phyloP scores from a whole-genome alignment of 2,329 filamentous ascomycete species.

The Fusarium keratoplasticum region DNA sequence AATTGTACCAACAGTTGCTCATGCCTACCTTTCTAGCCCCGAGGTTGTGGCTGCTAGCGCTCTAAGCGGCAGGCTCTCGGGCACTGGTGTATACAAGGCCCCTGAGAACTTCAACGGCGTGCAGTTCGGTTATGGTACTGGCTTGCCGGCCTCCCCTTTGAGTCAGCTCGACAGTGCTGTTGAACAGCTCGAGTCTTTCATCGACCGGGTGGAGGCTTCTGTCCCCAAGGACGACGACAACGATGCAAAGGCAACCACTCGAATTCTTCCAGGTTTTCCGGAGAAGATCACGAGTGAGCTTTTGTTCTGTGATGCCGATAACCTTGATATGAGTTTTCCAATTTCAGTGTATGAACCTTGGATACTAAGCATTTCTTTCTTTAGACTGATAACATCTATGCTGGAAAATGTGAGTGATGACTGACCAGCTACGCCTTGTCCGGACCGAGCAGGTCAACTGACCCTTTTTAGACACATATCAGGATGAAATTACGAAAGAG shows the following conservation, averaged over 20 bases:
- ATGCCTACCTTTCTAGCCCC: conserved; percentile 86
- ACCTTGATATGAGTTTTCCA: background rate
- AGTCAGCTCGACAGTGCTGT: background rate
- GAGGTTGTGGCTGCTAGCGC: conserved; percentile 92
- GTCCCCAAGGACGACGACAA: background rate
- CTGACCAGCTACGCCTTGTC: background rate
- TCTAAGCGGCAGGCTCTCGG: conserved; percentile 74
- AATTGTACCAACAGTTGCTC: background rate
- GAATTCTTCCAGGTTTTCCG: background rate
- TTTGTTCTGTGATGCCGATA: background rate
- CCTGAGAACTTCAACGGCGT: conserved; percentile 61
- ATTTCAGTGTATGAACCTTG: background rate
- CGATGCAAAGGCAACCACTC: background rate
- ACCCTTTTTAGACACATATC: conserved; percentile 73
- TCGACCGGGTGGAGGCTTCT: background rate
- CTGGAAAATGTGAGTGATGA: conserved; percentile 50
- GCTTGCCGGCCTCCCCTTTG: background rate
- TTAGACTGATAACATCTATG: background rate
- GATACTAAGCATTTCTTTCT: background rate
- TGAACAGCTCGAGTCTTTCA: background rate
- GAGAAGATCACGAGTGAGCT: background rate
- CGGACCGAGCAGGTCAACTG: background rate
- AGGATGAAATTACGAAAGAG: conserved; percentile 80
- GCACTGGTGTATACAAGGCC: conserved; percentile 80
- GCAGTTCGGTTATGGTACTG: background rate